Conservation (phyloP, 495 filamentous ascomycete species). For the Antarctomyces pellizariae region DNA sequence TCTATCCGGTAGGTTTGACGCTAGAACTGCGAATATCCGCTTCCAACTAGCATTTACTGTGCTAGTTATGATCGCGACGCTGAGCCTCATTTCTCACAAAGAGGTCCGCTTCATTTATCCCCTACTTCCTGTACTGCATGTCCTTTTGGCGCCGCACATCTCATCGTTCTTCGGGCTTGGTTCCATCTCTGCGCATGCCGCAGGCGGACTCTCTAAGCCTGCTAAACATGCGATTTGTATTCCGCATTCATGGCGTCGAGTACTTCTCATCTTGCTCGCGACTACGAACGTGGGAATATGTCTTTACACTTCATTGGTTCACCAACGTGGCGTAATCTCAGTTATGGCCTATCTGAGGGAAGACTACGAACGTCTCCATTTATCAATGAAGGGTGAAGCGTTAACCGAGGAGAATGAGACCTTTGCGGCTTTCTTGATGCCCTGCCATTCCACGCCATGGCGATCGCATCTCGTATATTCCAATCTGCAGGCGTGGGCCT, state of each 20-base stretch:
- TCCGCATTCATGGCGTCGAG: slow-evolving; percentile 21
- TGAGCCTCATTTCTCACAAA: slow-evolving; percentile 80
- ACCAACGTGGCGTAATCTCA: slow-evolving; percentile 54
- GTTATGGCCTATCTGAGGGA: slow-evolving; percentile 50
- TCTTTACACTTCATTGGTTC: slow-evolving; percentile 46
- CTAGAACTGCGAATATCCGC: slow-evolving; percentile 19
- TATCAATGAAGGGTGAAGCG: slow-evolving; percentile 3
- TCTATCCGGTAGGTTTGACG: slow-evolving; percentile 13
- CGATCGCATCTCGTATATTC: slow-evolving; percentile 62
- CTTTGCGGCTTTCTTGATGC: slow-evolving; percentile 80
- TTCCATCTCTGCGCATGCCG: too few relatives aligned
- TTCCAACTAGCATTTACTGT: slow-evolving; percentile 37
- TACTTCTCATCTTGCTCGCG: slow-evolving; percentile 33
- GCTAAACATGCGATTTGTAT: too few relatives aligned
- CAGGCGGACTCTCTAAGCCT: too few relatives aligned
- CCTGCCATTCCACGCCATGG: slow-evolving; percentile 97
- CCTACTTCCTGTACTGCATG: slow-evolving; percentile 62
- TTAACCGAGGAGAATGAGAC: slow-evolving; percentile 17
- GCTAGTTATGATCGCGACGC: slow-evolving; percentile 30
- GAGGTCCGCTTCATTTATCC: slow-evolving; percentile 97
- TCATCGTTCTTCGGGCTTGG: slow-evolving; percentile 43
- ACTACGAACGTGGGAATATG: slow-evolving; percentile 46
- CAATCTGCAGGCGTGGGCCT: slow-evolving; percentile 55
- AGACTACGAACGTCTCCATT: slow-evolving; percentile 34
- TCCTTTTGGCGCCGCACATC: slow-evolving; percentile 47